Evolutionary conservation across 2,329 filamentous ascomycete species (phyloP).

Genomic region (Escovopsis weberi): DNA sequence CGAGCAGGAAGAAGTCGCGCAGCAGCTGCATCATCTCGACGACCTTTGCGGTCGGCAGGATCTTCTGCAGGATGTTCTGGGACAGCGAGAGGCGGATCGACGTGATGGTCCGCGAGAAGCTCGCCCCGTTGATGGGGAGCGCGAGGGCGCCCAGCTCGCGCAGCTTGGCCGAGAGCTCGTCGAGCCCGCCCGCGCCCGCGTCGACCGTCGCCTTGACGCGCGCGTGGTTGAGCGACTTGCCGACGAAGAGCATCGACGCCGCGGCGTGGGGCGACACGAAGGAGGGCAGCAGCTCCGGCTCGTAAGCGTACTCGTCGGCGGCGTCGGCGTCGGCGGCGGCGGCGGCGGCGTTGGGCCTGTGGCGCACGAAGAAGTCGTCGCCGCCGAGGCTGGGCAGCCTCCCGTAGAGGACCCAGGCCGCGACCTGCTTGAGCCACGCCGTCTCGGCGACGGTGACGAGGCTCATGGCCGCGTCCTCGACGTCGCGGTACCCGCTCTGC

Average conservation of each 20-base stretch:
- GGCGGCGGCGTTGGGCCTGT: conserved; percentile 26
- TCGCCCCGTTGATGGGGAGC: conserved; percentile 59
- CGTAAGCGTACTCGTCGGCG: conserved; percentile 35
- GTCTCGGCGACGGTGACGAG: conserved; percentile 69
- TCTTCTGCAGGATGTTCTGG: conserved; percentile 65
- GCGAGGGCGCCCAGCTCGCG: conserved; percentile 50
- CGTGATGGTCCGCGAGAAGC: conserved; percentile 57
- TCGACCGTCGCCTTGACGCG: conserved; percentile 38
- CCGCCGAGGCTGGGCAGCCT: conserved; percentile 62
- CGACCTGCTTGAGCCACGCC: conserved; percentile 81
- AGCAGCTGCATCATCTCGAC: conserved; percentile 63
- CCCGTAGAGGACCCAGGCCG: conserved; percentile 84
- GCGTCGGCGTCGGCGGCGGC: conserved; percentile 15
- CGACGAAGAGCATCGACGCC: conserved; percentile 77
- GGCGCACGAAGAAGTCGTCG: conserved; percentile 76
- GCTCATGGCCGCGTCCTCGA: conserved; percentile 61
- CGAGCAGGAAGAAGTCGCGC: conserved; percentile 75
- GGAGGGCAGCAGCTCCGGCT: conserved; percentile 51
- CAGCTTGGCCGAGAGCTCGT: conserved; percentile 54
- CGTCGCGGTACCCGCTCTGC: conserved; percentile 77
- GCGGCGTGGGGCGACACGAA: conserved; percentile 66
- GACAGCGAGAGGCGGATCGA: conserved; percentile 71
- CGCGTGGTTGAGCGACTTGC: conserved; percentile 76
- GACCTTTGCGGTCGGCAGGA: conserved; percentile 66
- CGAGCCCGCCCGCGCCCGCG: conserved; percentile 33